Base-by-base conservation (phyloP, 2,329 filamentous ascomycete species). In the Lasiodiplodia sp. region DNA sequence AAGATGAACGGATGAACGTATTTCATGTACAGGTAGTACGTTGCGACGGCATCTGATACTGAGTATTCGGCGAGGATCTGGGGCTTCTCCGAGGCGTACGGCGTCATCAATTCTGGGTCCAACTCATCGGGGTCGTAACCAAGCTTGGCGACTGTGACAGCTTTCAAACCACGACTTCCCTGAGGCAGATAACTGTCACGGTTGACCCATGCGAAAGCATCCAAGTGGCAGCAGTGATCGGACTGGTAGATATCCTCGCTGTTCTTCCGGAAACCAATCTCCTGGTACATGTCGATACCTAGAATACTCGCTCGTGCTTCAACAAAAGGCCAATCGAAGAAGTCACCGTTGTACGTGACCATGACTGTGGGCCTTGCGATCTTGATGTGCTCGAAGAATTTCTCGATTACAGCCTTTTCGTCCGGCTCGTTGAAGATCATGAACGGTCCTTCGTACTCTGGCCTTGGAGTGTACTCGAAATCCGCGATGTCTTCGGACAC, bases 1-100 rank as follows among this genome's bases (percentile, higher is more conserved):
- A 99, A 99, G 79, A 99, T 96, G 84, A 99, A 99, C 3, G 96
- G 96, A 79, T 99, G 96, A n/a, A 99, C 93, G 79, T 99, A 99
- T 90, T 99, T 99, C 96, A 99, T 99, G 86, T 99, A 99, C 71
- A 99, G 84, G 77, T 99, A 99, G 79, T 99, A 99, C 0, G 96
- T 99, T 25, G 96, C 96, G 63, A 99, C 96, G 11, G 96, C 96
- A 85, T 99, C 96, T 75, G 96, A 99, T 55, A 99, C 96, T 0
- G 96, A 99, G 82, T 99, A 99, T 76, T 99, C 96, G 10, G 96
- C 95, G 64, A 99, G 85, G 0, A 93, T 97, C 78, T 99, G 96
- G 0, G 96, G 96, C 72, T 93, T 87, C 81, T 99, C 96, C 70
- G 85, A 89, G 18, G 96, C 96, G 73, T 90, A 77, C 5, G 92